Percentiles rank a stretch among this genome's conserved stretches.
Evolutionary conservation across 202 grass and related monocot species (phyloP).

Genomic region (Hordeum pubiflorum): DNA sequence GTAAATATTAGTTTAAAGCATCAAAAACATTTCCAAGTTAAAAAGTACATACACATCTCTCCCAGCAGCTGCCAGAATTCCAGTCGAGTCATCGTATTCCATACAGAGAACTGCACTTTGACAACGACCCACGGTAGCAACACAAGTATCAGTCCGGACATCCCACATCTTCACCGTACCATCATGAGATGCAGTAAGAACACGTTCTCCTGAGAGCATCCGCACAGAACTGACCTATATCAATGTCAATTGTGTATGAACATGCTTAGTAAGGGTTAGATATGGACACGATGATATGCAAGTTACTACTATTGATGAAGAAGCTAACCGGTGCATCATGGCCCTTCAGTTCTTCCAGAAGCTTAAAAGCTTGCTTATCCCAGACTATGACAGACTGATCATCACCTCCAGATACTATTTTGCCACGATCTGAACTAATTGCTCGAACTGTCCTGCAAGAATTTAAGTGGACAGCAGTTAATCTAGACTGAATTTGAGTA

Average conservation of each 20-base stretch:
- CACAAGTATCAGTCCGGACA: conserved; percentile 97
- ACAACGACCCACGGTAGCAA: conserved; percentile 89
- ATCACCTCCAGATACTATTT: conserved; percentile 95
- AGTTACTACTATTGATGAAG: conserved; percentile 20
- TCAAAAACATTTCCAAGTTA: conserved; percentile 18
- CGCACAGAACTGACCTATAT: conserved; percentile 82
- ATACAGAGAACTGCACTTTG: conserved; percentile 88
- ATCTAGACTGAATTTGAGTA: neutral
- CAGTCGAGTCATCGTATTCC: conserved; percentile 93
- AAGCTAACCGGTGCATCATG: conserved; percentile 72
- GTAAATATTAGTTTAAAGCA: conserved; percentile 26
- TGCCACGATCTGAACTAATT: conserved; percentile 93
- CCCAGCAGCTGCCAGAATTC: conserved; percentile 88
- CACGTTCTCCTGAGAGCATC: conserved; percentile 98
- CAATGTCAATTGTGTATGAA: conserved; percentile 4
- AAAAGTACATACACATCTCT: conserved; percentile 77
- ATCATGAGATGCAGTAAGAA: conserved; percentile 91
- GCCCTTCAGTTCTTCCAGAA: conserved; percentile 94
- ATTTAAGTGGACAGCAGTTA: conserved; percentile 26
- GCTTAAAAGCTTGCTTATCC: conserved; percentile 92
- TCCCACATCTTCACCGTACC: conserved; percentile 99
- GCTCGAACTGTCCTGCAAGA: conserved; percentile 70
- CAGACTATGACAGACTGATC: conserved; percentile 98
- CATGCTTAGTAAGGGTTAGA: conserved; percentile 16
- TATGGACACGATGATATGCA: neutral